These are phyloP conservation scores for Cyberlindnera lachancei DNA, from an alignment of 805 yeast species.

Conservation along the genomic window DNA sequence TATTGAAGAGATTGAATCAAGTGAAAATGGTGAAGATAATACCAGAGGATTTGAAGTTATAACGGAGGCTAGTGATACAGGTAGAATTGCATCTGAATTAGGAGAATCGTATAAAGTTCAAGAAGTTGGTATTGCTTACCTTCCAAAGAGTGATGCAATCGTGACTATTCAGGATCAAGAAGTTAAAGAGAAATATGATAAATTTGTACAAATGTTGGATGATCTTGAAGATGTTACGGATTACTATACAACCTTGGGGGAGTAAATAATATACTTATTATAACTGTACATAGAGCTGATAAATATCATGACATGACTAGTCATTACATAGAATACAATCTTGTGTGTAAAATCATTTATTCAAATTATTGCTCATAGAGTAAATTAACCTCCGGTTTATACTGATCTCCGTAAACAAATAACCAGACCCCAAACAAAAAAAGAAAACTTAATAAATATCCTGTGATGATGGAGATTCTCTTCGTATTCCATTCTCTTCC, in stretches of 20 bases:
- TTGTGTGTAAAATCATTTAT: no score
- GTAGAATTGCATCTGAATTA: constrained; percentile 50
- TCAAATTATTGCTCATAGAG: no score
- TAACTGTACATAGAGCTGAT: neutral
- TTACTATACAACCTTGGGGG: constrained; percentile 61
- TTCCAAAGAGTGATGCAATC: constrained; percentile 53
- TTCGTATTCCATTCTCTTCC: no score
- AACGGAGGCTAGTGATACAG: constrained; percentile 60
- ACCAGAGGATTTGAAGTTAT: constrained; percentile 39
- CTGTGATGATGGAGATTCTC: no score
- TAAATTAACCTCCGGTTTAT: no score
- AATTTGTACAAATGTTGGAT: constrained; percentile 55
- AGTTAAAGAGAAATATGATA: constrained; percentile 41
- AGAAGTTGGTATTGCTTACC: constrained; percentile 65
- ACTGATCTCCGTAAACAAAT: no score
- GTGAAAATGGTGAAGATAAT: constrained; percentile 19
- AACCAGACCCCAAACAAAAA: no score
- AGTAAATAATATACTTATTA: constrained; percentile 6
- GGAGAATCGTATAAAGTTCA: constrained; percentile 48
- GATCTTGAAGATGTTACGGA: constrained; percentile 81
- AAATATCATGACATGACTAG: constrained; percentile 1
- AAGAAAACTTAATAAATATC: no score
- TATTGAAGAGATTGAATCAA: constrained; percentile 45
- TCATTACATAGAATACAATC: no score
- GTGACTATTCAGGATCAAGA: constrained; percentile 50